Conservation (phyloP, 352 stramenopile species). For the Globisporangium middletonii region DNA sequence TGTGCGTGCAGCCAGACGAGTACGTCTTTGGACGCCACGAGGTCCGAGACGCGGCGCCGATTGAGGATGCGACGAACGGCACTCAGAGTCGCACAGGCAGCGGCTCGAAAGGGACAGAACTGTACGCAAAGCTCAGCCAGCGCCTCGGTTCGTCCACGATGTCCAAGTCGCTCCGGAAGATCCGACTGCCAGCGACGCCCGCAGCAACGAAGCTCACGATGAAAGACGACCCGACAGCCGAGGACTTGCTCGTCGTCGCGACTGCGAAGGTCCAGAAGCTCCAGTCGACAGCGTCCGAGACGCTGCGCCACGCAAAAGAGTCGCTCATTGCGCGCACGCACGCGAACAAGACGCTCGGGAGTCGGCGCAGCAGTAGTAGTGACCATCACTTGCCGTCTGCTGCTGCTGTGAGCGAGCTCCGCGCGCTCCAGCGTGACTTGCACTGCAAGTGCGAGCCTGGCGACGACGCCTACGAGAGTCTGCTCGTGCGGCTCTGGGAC, state of each 20-base stretch:
- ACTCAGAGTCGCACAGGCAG: constrained; percentile 5
- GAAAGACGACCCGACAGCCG: constrained; percentile 51
- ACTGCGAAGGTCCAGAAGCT: constrained; percentile 47
- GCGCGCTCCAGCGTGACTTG: constrained; percentile 52
- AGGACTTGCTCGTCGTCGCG: constrained; percentile 55
- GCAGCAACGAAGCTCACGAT: constrained; percentile 41
- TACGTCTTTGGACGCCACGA: constrained; percentile 12
- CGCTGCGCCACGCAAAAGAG: constrained; percentile 25
- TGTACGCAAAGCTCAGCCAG: constrained; percentile 25
- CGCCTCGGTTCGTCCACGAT: constrained; percentile 21
- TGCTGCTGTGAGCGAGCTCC: constrained; percentile 36
- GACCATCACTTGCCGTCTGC: constrained; percentile 20
- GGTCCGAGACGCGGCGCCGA: background rate
- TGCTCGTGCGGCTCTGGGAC: constrained; percentile 59
- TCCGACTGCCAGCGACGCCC: constrained; percentile 37
- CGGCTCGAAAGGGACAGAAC: constrained; percentile 4
- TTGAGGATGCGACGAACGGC: background rate
- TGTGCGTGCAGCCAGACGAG: constrained; percentile 21
- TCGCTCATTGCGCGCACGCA: constrained; percentile 24
- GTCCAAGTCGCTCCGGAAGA: constrained; percentile 33
- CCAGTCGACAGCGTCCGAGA: constrained; percentile 27
- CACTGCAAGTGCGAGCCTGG: constrained; percentile 53
- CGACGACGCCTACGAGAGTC: constrained; percentile 55
- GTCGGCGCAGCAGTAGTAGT: background rate
- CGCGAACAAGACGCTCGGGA: background rate